Base-by-base conservation (phyloP, 768 basidiomycete genomes). In the Panaeolus cyanescens region DNA sequence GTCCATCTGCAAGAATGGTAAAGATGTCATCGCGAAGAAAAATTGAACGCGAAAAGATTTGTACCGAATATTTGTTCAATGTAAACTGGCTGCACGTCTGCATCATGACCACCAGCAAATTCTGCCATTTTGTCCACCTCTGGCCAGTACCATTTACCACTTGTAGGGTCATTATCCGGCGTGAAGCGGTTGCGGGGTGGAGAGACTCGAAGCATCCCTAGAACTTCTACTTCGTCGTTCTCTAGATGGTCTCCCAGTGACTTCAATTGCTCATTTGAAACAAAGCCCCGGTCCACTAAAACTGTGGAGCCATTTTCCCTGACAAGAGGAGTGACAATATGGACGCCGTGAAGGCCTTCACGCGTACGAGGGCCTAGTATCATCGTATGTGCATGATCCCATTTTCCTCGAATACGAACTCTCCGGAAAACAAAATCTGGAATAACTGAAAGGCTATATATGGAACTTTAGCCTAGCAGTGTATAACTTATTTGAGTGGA, bases 271-370 rank as follows among this genome's bases (percentile, higher is more conserved):
- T 83, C 81, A 17, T 81, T 82, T 8, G 88, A 87, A 25, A 99
- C 83, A 74, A 98, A 99, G 0, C 97, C 97, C 39, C 96, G 87
- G 75, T 99, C 93, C 55, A 99, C 91, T 20, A 99, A 80, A 32
- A 99, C 80, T 1, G 94, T 95, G 1, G 92, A 86, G 12, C 91
- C 93, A 65, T 90, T 85, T 50, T 84, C 79, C 45, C 96, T 88
- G 32, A 89, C 70, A 45, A 99, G 80, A 0, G 97, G 97, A 4
- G 92, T 94, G 56, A 99, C 79, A 28, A 99, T 83, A 64, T 96
- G 88, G 66, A 89, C 92, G 0, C 97, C 97, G 65, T 89, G 87
- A 20, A 85, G 81, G n/a, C 94, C 92, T 59, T 97, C 94, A 40
- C 88, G 83, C n/a, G 93, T 91, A 60, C 91, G 86, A 22, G 96